phyloP scores from a whole-genome alignment of 495 filamentous ascomycete species.

The Ramalina peruviana region DNA sequence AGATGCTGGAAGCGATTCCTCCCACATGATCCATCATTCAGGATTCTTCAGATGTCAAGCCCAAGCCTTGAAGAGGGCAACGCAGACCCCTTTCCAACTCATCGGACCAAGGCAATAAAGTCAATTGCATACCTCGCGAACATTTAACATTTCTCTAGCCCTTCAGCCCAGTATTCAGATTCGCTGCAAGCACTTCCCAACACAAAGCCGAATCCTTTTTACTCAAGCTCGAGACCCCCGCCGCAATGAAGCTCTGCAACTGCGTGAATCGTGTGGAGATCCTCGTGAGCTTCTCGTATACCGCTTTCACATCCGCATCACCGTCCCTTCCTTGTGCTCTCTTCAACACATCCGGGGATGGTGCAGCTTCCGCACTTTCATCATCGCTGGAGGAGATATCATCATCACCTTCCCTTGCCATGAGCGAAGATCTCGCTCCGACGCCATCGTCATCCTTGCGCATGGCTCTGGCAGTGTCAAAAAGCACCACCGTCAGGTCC shows the following conservation, averaged over 20 bases:
- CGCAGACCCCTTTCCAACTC: too few species aligned
- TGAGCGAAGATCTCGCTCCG: neutral
- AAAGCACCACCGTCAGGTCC: slow-evolving; percentile 38
- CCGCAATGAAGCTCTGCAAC: slow-evolving; percentile 28
- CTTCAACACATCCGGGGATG: too few species aligned
- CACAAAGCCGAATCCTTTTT: slow-evolving; percentile 31
- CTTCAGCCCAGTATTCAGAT: slow-evolving; percentile 13
- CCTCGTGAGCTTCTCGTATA: slow-evolving; percentile 19
- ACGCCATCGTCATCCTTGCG: slow-evolving; percentile 11
- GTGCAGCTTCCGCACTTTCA: neutral
- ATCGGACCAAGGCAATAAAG: too few species aligned
- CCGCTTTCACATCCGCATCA: slow-evolving; percentile 14
- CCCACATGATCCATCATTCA: too few species aligned
- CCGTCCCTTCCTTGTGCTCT: neutral
- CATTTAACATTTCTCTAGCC: neutral
- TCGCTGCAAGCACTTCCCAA: slow-evolving; percentile 41
- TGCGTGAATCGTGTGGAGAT: slow-evolving; percentile 30
- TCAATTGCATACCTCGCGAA: too few species aligned
- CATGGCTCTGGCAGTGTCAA: slow-evolving; percentile 28
- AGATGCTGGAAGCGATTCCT: too few species aligned
- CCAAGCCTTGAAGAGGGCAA: too few species aligned
- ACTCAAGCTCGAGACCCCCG: slow-evolving; percentile 32
- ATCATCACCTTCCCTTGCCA: slow-evolving; percentile 4
- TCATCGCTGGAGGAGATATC: slow-evolving; percentile 13
- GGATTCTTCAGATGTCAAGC: too few species aligned